Evolutionary conservation across 1,284 basidiomycete genomes (phyloP).

Genomic region (Vanrija pseudolonga): DNA sequence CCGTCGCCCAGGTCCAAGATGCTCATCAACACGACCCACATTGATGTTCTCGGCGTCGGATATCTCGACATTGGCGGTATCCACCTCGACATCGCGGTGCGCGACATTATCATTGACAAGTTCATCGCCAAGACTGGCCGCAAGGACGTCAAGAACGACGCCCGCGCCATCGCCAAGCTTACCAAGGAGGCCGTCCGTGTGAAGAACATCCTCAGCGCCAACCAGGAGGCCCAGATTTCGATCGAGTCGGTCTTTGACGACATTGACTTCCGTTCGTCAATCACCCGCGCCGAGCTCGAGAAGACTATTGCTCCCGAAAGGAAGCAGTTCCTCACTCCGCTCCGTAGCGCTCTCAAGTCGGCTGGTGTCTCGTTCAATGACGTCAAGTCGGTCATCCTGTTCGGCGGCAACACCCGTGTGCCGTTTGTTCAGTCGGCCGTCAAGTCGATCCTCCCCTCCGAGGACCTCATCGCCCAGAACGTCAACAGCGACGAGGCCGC

Average conservation of each 20-base stretch:
- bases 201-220: slow-evolving; percentile 91
- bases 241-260: slow-evolving; percentile 87
- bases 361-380: slow-evolving; percentile 66
- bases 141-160: slow-evolving; percentile 54
- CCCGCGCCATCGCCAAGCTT: slow-evolving; percentile 84
- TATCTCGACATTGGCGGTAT: slow-evolving; percentile 77
- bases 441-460: slow-evolving; percentile 64
- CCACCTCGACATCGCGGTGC: slow-evolving; percentile 75
- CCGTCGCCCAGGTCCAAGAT: slow-evolving; percentile 51
- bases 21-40: slow-evolving; percentile 61
- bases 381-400: slow-evolving; percentile 82
- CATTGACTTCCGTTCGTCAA: slow-evolving; percentile 77
- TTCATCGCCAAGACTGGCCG: slow-evolving; percentile 61
- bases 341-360: slow-evolving; percentile 67
- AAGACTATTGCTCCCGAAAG: slow-evolving; percentile 53
- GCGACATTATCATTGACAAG: slow-evolving; percentile 72
- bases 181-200: slow-evolving; percentile 89
- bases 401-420: slow-evolving; percentile 83
- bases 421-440: slow-evolving; percentile 87
- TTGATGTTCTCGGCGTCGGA: slow-evolving; percentile 73
- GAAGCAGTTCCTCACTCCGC: slow-evolving; percentile 66
- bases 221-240: slow-evolving; percentile 68
- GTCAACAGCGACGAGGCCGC: slow-evolving; percentile 97
- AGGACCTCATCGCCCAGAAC: slow-evolving; percentile 78
- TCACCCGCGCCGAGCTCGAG: slow-evolving; percentile 78